A percentile compares a stretch with the other conserved stretches of the same genome.
Evolutionary conservation across 495 filamentous ascomycete genomes (phyloP).

Genomic region (Lineolata rhizophorae): DNA sequence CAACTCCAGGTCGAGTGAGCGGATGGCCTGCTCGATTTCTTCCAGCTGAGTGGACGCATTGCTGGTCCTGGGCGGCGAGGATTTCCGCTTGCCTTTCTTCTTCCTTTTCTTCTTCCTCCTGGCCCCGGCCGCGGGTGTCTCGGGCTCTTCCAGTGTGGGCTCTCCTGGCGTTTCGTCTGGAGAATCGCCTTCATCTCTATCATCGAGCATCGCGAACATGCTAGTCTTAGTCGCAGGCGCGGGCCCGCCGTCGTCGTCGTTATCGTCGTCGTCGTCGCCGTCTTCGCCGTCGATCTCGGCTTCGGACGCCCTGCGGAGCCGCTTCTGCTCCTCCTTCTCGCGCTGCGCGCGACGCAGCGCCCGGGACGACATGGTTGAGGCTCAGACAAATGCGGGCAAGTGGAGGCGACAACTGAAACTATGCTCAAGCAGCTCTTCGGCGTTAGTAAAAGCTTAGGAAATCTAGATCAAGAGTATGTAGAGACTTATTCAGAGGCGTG

Average conservation of each 20-base stretch:
- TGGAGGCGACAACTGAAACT: not conserved
- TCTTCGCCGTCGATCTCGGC: constrained; percentile 16
- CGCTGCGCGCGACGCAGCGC: constrained; percentile 57
- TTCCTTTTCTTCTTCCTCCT: constrained; percentile 24
- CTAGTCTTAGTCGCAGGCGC: constrained; percentile 11
- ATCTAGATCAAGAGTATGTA: too few species aligned
- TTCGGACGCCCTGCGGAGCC: not conserved
- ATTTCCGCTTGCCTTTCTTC: constrained; percentile 24
- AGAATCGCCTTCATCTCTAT: constrained; percentile 17
- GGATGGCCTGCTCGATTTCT: constrained; percentile 67
- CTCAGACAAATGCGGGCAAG: too few species aligned
- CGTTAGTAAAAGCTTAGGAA: not conserved
- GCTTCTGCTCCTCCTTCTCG: constrained; percentile 15
- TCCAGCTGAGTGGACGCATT: constrained; percentile 25
- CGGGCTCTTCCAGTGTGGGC: not conserved
- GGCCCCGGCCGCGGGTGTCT: constrained; percentile 1
- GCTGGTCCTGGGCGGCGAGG: constrained; percentile 7
- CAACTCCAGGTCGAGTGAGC: constrained; percentile 29
- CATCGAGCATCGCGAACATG: constrained; percentile 15
- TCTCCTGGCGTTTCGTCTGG: constrained; percentile 1
- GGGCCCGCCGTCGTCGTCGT: constrained; percentile 7
- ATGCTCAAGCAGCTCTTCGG: not conserved
- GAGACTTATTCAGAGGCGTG: too few species aligned
- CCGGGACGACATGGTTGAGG: constrained; percentile 64
- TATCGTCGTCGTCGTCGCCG: constrained; percentile 13